A percentile compares a stretch with the other conserved stretches of the same genome.
These are phyloP conservation scores for Diaporthe sp. DNA, from an alignment of 2,329 filamentous ascomycete species.

Conservation along the genomic window DNA sequence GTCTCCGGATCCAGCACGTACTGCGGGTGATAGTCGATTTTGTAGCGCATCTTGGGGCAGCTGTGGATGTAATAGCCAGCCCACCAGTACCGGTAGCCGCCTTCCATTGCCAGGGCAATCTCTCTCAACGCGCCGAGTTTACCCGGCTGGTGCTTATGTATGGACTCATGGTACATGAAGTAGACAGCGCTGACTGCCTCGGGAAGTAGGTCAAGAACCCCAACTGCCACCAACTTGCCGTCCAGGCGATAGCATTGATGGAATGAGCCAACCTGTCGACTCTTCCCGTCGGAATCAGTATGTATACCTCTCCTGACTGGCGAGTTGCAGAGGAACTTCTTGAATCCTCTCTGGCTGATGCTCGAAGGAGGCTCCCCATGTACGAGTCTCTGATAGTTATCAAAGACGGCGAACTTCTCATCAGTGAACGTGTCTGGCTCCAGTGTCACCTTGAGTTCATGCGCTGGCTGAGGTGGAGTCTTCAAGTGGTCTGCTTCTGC, in stretches of 20 bases:
- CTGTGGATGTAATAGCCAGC: conserved; percentile 85
- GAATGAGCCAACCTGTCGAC: conserved; percentile 76
- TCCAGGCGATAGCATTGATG: conserved; percentile 88
- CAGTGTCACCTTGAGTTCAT: conserved; percentile 77
- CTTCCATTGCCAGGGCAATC: conserved; percentile 77
- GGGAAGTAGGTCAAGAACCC: conserved; percentile 82
- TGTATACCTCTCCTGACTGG: conserved; percentile 68
- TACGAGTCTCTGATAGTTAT: conserved; percentile 81
- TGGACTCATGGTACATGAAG: conserved; percentile 84
- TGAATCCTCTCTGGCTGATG: conserved; percentile 74
- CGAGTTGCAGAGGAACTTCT: conserved; percentile 80
- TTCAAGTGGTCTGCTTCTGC: conserved; percentile 70
- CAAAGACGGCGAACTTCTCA: conserved; percentile 81
- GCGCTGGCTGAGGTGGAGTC: conserved; percentile 73
- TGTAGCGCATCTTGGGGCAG: conserved; percentile 88
- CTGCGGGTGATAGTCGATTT: conserved; percentile 83
- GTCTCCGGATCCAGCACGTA: conserved; percentile 79
- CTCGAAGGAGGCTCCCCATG: conserved; percentile 75
- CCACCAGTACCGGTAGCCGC: conserved; percentile 83
- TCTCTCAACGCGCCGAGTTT: conserved; percentile 83
- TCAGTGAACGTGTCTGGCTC: conserved; percentile 79
- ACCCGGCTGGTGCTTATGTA: conserved; percentile 78
- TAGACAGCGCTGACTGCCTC: conserved; percentile 86
- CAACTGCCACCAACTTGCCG: conserved; percentile 80
- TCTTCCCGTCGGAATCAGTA: conserved; percentile 62